Percentiles rank a stretch among this genome's conserved stretches.
phyloP scores from a whole-genome alignment of 1,284 basidiomycete species.

The Leccinum subspadiceum region DNA sequence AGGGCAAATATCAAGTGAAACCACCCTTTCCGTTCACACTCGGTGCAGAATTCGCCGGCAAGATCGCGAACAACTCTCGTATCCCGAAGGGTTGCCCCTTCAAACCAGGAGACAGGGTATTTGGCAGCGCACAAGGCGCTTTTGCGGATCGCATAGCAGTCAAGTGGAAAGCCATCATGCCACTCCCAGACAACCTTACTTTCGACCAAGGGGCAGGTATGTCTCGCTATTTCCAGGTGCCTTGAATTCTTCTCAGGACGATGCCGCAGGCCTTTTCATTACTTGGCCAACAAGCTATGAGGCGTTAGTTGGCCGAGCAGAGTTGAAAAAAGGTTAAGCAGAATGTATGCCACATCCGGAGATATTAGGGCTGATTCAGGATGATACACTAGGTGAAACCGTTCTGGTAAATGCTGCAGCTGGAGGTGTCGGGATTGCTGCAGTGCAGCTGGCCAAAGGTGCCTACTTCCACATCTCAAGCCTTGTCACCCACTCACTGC shows the following conservation, averaged over 20 bases:
- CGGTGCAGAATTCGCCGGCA: constrained; percentile 86
- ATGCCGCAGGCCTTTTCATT: constrained; percentile 55
- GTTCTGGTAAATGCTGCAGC: constrained; percentile 88
- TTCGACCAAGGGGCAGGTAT: constrained; percentile 65
- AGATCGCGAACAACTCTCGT: constrained; percentile 69
- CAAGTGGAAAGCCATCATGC: constrained; percentile 48
- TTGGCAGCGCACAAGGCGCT: constrained; percentile 82
- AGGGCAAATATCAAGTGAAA: constrained; percentile 86
- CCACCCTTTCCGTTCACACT: constrained; percentile 82
- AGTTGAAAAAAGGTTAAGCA: constrained; percentile 63
- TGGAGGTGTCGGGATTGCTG: constrained; percentile 90
- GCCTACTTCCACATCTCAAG: not conserved
- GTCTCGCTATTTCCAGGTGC: constrained; percentile 30
- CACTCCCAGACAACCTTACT: constrained; percentile 61
- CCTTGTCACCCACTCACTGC: constrained; percentile 3
- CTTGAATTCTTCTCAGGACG: constrained; percentile 28
- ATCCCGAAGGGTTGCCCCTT: constrained; percentile 83
- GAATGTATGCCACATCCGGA: not conserved
- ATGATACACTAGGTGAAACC: constrained; percentile 66
- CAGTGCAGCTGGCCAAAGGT: constrained; percentile 90
- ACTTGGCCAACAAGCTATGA: constrained; percentile 94
- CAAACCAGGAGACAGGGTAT: constrained; percentile 84
- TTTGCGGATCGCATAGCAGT: constrained; percentile 74
- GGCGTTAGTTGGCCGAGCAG: constrained; percentile 81
- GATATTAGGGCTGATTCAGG: constrained; percentile 10